Base-by-base conservation (phyloP, 306 rosid species). In the Myrica gale region DNA sequence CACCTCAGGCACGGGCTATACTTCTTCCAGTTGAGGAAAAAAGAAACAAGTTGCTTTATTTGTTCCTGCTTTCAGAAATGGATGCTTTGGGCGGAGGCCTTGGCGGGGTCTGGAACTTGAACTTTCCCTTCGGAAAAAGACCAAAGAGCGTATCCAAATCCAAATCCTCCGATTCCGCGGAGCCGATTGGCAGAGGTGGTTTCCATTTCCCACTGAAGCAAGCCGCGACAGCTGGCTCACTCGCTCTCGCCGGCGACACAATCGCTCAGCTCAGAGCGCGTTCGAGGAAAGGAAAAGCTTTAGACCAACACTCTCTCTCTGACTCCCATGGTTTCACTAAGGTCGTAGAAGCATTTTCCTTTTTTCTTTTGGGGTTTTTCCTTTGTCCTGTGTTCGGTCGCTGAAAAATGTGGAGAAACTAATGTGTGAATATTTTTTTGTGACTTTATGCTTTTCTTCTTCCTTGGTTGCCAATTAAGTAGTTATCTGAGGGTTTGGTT, bases 171-270 rank as follows among this genome's bases (percentile, higher is more conserved):
- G 82, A 73, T 72, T 84, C 84, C 11, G 74, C 41, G 44, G 83
- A 87, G n/a, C 78, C 93, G 0, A 79, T 88, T 39, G 82, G 79
- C 68, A 79, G 90, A 76, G 72, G 85, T 51, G 88, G 88, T 79
- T 82, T 53, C 71, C 82, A 54, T 66, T 89, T 95, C 73, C 99
- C 99, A 48, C 39, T 95, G 19, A 87, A 87, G 82, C 97, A 92
- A 85, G 94, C 97, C 52, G 69, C 56, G 70, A 89, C 90, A 7
- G 99, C 99, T 21, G 89, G 91, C 80, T 75, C 91, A 10, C 85
- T 88, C 73, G 76, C 81, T 72, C 71, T 85, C 43, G 65, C 88
- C 15, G 92, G 92, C 37, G 92, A 88, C 79, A 85, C 86, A 1
- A 79, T 88, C 37, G 89, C 92, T 37, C 92, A 88, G 88, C 81